These are phyloP conservation scores for Cucurbita ficifolia DNA, from an alignment of 306 rosid genomes.

Conservation along the genomic window DNA sequence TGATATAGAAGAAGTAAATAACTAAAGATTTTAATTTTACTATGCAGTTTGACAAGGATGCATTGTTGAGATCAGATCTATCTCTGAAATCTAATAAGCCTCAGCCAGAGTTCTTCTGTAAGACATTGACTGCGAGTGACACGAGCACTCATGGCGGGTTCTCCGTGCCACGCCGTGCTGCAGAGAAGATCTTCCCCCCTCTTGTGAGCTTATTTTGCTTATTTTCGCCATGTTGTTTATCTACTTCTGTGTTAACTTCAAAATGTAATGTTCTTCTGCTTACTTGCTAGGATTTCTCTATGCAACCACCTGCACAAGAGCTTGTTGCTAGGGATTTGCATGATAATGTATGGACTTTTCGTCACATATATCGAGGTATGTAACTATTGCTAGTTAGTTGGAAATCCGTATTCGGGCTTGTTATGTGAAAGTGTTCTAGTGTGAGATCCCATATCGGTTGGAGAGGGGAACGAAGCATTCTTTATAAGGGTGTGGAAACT, in stretches of 20 bases:
- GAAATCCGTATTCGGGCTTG: background rate
- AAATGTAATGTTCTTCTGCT: constrained; percentile 10
- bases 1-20: background rate
- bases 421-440: background rate
- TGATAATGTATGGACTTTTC: constrained; percentile 73
- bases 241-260: background rate
- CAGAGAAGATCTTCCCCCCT: constrained; percentile 90
- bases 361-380: constrained; percentile 88
- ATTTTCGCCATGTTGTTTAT: background rate
- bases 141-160: constrained; percentile 99
- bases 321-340: constrained; percentile 80
- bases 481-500: too few relatives aligned
- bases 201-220: constrained; percentile 38
- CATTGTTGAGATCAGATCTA: constrained; percentile 73
- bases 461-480: too few relatives aligned
- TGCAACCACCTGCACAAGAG: constrained; percentile 99
- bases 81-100: constrained; percentile 69
- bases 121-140: constrained; percentile 87
- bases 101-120: constrained; percentile 88
- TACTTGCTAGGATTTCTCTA: constrained; percentile 49
- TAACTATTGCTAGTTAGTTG: background rate
- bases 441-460: too few relatives aligned
- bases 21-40: background rate
- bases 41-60: constrained; percentile 70
- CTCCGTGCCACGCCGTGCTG: constrained; percentile 95